A percentile compares a stretch with the other conserved stretches of the same genome.
Evolutionary conservation across 805 yeast species (phyloP).

Genomic region (Scheffersomyces spartinae): DNA sequence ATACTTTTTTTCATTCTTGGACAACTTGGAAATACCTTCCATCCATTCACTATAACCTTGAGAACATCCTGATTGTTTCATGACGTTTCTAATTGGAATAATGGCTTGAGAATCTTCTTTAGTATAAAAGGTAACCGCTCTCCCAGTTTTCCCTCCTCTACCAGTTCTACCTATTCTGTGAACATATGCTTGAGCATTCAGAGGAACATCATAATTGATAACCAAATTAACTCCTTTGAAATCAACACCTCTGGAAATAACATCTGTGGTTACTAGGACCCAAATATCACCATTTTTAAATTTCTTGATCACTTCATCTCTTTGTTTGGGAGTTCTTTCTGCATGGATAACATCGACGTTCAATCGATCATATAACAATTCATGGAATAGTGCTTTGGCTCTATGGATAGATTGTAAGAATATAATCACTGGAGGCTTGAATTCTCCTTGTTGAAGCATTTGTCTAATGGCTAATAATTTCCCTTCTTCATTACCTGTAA

Average conservation of each 20-base stretch:
- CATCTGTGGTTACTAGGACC: conserved; percentile 96
- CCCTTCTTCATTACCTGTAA: conserved; percentile 93
- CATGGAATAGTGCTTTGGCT: conserved; percentile 93
- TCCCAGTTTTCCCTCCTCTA: conserved; percentile 80
- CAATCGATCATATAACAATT: conserved; percentile 77
- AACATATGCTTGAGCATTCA: conserved; percentile 85
- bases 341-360: conserved; percentile 96
- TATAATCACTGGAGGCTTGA: conserved; percentile 86
- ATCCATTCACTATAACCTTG: conserved; percentile 69
- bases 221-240: conserved; percentile 92
- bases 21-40: conserved; percentile 54
- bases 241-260: conserved; percentile 92
- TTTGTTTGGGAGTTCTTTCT: conserved; percentile 79
- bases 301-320: conserved; percentile 73
- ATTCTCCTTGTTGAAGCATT: conserved; percentile 70
- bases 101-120: conserved; percentile 72
- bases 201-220: conserved; percentile 94
- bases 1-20: conserved; percentile 48
- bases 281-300: conserved; percentile 87
- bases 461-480: conserved; percentile 85
- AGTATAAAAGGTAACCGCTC: conserved; percentile 86
- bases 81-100: conserved; percentile 81
- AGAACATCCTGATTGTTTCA: conserved; percentile 81
- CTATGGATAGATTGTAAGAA: conserved; percentile 86
- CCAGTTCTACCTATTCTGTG: conserved; percentile 99